Conservation (phyloP, 768 basidiomycete species). For the Mycena indigotica region DNA sequence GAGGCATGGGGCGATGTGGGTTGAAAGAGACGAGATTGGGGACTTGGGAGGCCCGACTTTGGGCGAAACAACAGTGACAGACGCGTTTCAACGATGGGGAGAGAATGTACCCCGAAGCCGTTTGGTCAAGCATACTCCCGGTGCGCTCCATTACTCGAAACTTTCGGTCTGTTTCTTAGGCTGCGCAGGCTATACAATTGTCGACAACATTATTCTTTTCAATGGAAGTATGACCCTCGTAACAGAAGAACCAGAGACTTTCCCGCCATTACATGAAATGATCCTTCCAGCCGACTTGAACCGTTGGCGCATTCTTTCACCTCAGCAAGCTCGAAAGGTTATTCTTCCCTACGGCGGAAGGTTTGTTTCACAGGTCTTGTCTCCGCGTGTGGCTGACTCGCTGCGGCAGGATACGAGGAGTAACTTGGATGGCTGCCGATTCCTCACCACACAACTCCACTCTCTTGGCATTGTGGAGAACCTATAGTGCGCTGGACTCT, state of each 20-base stretch:
- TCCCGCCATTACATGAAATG: slow-evolving; percentile 61
- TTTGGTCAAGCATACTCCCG: slow-evolving; percentile 66
- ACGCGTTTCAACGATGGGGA: slow-evolving; percentile 60
- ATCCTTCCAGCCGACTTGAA: slow-evolving; percentile 45
- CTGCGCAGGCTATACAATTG: slow-evolving; percentile 72
- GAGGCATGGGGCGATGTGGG: slow-evolving; percentile 49
- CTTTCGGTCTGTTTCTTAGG: background rate
- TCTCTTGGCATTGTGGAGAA: slow-evolving; percentile 75
- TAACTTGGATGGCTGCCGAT: slow-evolving; percentile 68
- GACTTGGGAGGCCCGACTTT: slow-evolving; percentile 27
- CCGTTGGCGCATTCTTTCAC: slow-evolving; percentile 64
- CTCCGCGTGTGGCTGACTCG: background rate
- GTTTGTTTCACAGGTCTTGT: slow-evolving; percentile 36
- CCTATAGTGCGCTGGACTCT: slow-evolving; percentile 64
- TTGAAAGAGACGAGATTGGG: slow-evolving; percentile 35
- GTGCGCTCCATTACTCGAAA: slow-evolving; percentile 37
- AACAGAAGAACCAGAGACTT: slow-evolving; percentile 59
- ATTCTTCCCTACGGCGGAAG: slow-evolving; percentile 58
- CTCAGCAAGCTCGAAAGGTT: slow-evolving; percentile 45
- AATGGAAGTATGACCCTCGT: slow-evolving; percentile 77
- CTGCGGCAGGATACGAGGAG: slow-evolving; percentile 58
- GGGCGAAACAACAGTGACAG: slow-evolving; percentile 45
- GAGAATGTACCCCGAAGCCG: slow-evolving; percentile 55
- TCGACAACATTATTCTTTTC: slow-evolving; percentile 79
- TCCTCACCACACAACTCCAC: slow-evolving; percentile 62